phyloP scores from a whole-genome alignment of 1,139 yeast species.

The Yamadazyma aaseri region DNA sequence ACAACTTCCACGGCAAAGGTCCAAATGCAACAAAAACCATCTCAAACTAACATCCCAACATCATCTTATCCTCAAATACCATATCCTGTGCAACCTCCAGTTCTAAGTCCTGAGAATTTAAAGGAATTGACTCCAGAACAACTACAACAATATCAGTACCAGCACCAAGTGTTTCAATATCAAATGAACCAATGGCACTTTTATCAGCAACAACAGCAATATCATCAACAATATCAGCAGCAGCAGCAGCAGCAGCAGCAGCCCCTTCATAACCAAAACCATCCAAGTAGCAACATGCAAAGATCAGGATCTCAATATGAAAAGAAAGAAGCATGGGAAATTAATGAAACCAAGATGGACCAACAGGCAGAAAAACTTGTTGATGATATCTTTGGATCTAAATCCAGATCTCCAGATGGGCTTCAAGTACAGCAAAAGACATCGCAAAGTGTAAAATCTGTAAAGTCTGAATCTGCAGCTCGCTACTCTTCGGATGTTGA shows the following conservation, averaged over 20 bases:
- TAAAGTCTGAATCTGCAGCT: slow-evolving; percentile 14
- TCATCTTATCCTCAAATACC: neutral
- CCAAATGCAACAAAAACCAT: too few relatives aligned
- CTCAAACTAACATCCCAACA: neutral
- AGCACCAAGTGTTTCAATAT: slow-evolving; percentile 23
- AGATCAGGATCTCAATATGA: slow-evolving; percentile 19
- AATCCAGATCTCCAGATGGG: slow-evolving; percentile 14
- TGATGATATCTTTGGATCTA: slow-evolving; percentile 37
- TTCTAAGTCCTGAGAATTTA: slow-evolving; percentile 17
- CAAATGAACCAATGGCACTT: slow-evolving; percentile 20
- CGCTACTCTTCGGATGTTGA: slow-evolving; percentile 2
- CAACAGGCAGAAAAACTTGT: slow-evolving; percentile 38
- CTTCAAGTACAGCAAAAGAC: slow-evolving; percentile 13
- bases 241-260: neutral
- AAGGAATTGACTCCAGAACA: slow-evolving; percentile 22
- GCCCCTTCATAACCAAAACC: neutral
- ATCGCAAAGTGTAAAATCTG: slow-evolving; percentile 16
- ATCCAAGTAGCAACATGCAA: neutral
- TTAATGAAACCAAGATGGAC: slow-evolving; percentile 17
- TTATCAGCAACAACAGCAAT: slow-evolving; percentile 8
- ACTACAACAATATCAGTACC: slow-evolving; percentile 22
- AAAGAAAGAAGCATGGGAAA: slow-evolving; percentile 41
- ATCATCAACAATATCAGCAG: neutral
- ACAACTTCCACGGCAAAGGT: slow-evolving; percentile 4
- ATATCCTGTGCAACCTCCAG: slow-evolving; percentile 19